Percentiles rank a stretch among this genome's conserved stretches.
These are phyloP conservation scores for Verticillium longisporum DNA, from an alignment of 2,329 filamentous ascomycete species.

Conservation along the genomic window DNA sequence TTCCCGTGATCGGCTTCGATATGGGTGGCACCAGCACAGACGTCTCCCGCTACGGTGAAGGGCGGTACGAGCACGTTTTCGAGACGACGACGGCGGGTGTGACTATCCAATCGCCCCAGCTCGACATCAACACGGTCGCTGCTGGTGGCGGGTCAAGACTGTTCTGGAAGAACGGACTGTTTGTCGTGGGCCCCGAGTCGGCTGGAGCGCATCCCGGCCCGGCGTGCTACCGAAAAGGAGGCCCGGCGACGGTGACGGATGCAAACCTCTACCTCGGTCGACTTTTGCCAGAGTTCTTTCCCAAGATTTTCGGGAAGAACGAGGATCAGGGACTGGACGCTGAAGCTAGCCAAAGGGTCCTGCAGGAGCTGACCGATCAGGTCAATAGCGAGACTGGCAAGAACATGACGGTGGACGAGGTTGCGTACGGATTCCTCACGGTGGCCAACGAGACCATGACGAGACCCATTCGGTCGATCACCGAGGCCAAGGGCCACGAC, in stretches of 20 bases:
- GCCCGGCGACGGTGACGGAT: slow-evolving; percentile 87
- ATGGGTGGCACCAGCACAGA: slow-evolving; percentile 95
- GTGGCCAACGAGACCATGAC: slow-evolving; percentile 92
- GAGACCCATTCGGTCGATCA: slow-evolving; percentile 80
- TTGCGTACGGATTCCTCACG: slow-evolving; percentile 82
- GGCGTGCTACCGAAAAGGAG: slow-evolving; percentile 84
- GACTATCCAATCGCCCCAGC: slow-evolving; percentile 83
- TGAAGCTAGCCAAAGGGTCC: slow-evolving; percentile 66
- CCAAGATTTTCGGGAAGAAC: slow-evolving; percentile 88
- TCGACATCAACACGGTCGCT: slow-evolving; percentile 93
- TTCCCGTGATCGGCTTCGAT: slow-evolving; percentile 87
- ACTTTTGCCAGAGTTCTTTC: slow-evolving; percentile 84
- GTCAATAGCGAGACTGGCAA: slow-evolving; percentile 71
- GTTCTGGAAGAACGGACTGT: slow-evolving; percentile 84
- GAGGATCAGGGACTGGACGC: slow-evolving; percentile 76
- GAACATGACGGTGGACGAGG: slow-evolving; percentile 59
- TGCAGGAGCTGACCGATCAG: slow-evolving; percentile 68
- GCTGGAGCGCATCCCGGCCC: slow-evolving; percentile 86
- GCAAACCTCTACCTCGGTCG: slow-evolving; percentile 82
- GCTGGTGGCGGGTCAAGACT: slow-evolving; percentile 80
- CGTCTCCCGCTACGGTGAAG: slow-evolving; percentile 69
- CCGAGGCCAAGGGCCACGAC: slow-evolving; percentile 87
- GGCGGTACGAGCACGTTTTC: slow-evolving; percentile 87
- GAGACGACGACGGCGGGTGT: slow-evolving; percentile 93
- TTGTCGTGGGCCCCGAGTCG: slow-evolving; percentile 84